A percentile compares a stretch with the other conserved stretches of the same genome.
These are phyloP conservation scores for Chlamydomonas incerta DNA, from an alignment of 139 green algal species.

Conservation along the genomic window DNA sequence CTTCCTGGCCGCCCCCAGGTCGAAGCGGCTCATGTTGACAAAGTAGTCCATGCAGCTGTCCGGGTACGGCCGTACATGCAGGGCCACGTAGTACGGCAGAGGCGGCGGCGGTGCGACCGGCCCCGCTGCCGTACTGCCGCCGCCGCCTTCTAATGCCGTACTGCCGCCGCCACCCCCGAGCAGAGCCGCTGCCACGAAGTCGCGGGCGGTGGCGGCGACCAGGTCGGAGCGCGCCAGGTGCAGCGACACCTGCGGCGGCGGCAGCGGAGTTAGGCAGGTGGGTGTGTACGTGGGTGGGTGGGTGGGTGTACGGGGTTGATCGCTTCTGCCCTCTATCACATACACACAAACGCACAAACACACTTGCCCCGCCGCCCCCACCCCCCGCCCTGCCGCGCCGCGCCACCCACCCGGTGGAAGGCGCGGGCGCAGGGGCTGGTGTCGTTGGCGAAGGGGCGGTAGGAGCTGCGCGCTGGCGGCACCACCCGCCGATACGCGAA, in stretches of 20 bases:
- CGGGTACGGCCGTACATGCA: conserved; percentile 35
- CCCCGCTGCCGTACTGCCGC: background rate
- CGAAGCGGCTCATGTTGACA: background rate
- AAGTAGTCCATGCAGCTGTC: conserved; percentile 27
- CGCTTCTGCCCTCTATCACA: too few relatives aligned
- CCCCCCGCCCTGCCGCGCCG: background rate
- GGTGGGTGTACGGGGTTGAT: background rate
- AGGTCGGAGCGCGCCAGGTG: background rate
- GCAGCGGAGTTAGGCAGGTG: too few relatives aligned
- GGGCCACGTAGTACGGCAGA: conserved; percentile 15
- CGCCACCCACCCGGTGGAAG: background rate
- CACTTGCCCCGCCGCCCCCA: background rate
- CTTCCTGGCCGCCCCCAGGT: background rate
- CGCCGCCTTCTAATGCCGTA: background rate
- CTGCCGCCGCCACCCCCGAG: background rate
- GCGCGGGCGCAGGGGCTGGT: background rate
- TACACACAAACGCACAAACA: too few relatives aligned
- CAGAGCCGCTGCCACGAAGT: background rate
- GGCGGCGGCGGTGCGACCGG: too few relatives aligned
- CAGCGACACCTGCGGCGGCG: conserved; percentile 5
- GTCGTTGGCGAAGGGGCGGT: background rate
- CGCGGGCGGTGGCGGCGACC: background rate
- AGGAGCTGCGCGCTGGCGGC: background rate
- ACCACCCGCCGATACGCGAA: conserved; percentile 12
- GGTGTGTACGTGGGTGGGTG: background rate